Base-by-base conservation (phyloP, 495 filamentous ascomycete species). In the Neurospora sp. region DNA sequence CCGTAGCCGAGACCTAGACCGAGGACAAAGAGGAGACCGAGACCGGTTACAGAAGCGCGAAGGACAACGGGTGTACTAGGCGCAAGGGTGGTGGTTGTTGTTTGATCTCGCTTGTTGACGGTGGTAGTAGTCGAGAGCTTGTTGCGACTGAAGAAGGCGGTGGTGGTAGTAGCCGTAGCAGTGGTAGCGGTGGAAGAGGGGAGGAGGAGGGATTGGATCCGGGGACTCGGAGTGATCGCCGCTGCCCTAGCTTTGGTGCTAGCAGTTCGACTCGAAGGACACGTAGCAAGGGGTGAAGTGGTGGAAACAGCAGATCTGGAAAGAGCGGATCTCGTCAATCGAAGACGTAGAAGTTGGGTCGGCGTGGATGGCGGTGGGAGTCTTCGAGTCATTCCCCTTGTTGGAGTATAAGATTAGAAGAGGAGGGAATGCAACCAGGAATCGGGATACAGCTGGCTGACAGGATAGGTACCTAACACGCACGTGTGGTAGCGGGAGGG, bases 1-100 rank as follows among this genome's bases (percentile, higher is more conserved):
- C 75, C 75, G 10, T 76, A 45, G 31, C 76, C 74, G 20, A 76
- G 40, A 27, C 74, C 74, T 39, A 75, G n/a, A 38, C 73, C 61
- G 22, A 75, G 71, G 37, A 71, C 53, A 41, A 70, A 40, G 61
- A 75, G n/a, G 38, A 76, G 73, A 31, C 76, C 41, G 37, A 77
- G 27, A 41, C 61, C 27, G 53, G 53, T 61, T 61, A 61, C 22
- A 35, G 53, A 61, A 61, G 53, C 53, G 27, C 14, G 53, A 61
- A 61, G 53, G 20, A 35, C 53, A 61, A 61, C 7, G 53, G 53
- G 53, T 61, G 53, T 61, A 31, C 42, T n/a, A 20, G 42, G 42
- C 42, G 1, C 18, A 45, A 27, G 12, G 48, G 20, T 48, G 44
- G 20, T 20, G 4, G 48, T 31, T 5, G 48, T 27, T 59, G 5